Percentiles rank a stretch among this genome's conserved stretches.
These are phyloP conservation scores for Cicer arietinum DNA, from an alignment of 306 rosid genomes.

Conservation along the genomic window DNA sequence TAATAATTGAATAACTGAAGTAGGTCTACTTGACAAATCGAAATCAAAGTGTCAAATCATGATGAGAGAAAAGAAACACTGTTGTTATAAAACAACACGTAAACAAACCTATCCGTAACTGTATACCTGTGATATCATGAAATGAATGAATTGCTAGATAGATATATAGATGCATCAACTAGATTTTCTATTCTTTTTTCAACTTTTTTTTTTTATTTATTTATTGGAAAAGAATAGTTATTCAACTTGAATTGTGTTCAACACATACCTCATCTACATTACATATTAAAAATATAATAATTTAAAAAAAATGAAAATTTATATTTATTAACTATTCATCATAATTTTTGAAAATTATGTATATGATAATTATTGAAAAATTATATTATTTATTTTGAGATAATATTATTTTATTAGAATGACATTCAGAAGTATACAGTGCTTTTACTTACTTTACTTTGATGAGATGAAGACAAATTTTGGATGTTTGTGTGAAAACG, in stretches of 20 bases:
- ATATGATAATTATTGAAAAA: no score
- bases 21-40: constrained; percentile 53
- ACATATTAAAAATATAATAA: no score
- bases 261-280: no score
- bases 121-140: neutral
- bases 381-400: neutral
- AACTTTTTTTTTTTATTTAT: neutral
- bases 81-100: constrained; percentile 70
- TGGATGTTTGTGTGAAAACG: constrained; percentile 48
- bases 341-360: no score
- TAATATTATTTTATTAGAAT: no score
- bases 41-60: constrained; percentile 71
- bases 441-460: neutral
- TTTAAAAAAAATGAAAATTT: no score
- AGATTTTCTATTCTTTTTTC: neutral
- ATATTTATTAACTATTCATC: no score
- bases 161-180: no score
- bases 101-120: constrained; percentile 55
- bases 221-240: no score
- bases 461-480: constrained; percentile 28
- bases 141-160: neutral
- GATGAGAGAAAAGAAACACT: constrained; percentile 53
- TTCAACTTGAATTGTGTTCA: no score
- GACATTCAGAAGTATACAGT: neutral
- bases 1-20: constrained; percentile 4